A percentile compares a stretch with the other conserved stretches of the same genome.
Conservation (phyloP, 2,329 filamentous ascomycete genomes). For the Proliferodiscus dingleyae region DNA sequence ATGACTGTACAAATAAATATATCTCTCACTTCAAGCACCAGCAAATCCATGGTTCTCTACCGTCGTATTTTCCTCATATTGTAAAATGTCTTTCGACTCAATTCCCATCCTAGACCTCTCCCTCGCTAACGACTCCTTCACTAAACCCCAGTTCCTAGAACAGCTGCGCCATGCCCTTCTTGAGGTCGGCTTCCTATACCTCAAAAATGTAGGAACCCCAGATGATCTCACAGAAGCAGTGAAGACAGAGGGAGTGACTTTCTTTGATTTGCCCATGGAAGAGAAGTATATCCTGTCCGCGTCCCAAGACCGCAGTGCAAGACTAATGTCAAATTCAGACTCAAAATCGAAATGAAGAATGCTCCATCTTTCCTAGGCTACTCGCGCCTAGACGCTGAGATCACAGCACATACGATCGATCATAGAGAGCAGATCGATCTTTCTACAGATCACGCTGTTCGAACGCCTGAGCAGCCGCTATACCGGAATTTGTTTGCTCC, state of each 20-base stretch:
- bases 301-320: too few species aligned
- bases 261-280: slow-evolving; percentile 71
- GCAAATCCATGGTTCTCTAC: too few species aligned
- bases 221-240: slow-evolving; percentile 61
- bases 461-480: slow-evolving; percentile 55
- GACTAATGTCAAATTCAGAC: too few species aligned
- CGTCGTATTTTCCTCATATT: too few species aligned
- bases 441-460: slow-evolving; percentile 69
- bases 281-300: slow-evolving; percentile 56
- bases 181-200: slow-evolving; percentile 84
- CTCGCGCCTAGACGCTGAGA: slow-evolving; percentile 59
- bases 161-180: slow-evolving; percentile 71
- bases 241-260: slow-evolving; percentile 61
- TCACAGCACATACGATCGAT: slow-evolving; percentile 70
- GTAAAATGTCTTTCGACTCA: slow-evolving; percentile 52
- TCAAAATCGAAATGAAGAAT: slow-evolving; percentile 69
- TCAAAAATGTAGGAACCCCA: slow-evolving; percentile 72
- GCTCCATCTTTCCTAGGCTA: slow-evolving; percentile 68
- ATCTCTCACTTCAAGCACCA: too few species aligned
- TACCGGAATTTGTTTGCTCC: slow-evolving; percentile 75
- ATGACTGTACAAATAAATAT: too few species aligned
- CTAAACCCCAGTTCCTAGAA: slow-evolving; percentile 67
- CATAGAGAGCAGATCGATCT: slow-evolving; percentile 85
- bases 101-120: slow-evolving; percentile 77
- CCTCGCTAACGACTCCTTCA: slow-evolving; percentile 54